Evolutionary conservation across 805 yeast genomes (phyloP).

Genomic region (Metschnikowia amazonensis): DNA sequence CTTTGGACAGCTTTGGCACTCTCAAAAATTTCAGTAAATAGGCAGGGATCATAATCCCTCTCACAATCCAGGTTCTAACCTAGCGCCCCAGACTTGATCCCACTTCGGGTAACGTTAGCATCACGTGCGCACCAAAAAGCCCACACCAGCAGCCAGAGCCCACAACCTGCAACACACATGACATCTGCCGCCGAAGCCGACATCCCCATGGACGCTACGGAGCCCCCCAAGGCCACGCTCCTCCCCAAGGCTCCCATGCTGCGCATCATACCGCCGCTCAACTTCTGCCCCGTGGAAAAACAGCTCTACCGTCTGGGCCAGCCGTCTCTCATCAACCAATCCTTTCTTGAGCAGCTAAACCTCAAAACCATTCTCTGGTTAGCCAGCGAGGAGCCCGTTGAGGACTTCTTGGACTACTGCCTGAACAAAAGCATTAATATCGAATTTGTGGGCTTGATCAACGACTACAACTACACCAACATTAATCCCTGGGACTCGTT

Average conservation of each 20-base stretch:
- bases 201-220: neutral
- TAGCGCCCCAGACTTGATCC: no score
- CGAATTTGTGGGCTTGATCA: conserved; percentile 77
- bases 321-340: conserved; percentile 89
- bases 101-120: no score
- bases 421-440: conserved; percentile 66
- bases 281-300: conserved; percentile 91
- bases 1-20: no score
- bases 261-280: conserved; percentile 86
- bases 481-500: conserved; percentile 94
- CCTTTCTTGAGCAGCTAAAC: conserved; percentile 70
- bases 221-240: conserved; percentile 4
- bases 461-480: conserved; percentile 54
- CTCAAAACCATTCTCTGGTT: conserved; percentile 86
- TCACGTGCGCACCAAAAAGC: conserved; percentile 3
- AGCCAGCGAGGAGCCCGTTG: conserved; percentile 93
- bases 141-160: neutral
- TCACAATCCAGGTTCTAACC: no score
- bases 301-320: conserved; percentile 88
- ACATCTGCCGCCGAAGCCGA: neutral
- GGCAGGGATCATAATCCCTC: no score
- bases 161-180: neutral
- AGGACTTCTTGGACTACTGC: conserved; percentile 77
- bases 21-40: no score
- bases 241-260: conserved; percentile 52